Base-by-base conservation (phyloP, 164 flowering plant species). In the Nymphaea colorata region DNA sequence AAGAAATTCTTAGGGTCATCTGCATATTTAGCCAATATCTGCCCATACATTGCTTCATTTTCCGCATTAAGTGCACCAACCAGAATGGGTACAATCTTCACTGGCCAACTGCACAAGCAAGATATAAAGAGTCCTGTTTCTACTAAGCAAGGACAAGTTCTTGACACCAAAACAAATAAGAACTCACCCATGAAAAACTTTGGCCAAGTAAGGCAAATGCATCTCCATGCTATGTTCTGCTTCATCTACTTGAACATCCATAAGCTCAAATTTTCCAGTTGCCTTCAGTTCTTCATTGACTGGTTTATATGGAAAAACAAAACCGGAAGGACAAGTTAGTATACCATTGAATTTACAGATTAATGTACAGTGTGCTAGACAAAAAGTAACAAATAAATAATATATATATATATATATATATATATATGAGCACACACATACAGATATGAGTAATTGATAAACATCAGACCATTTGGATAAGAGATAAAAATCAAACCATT, bases 171-270 rank as follows among this genome's bases (percentile, higher is more conserved):
- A 17, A 61, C 36, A 61, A 61, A 10, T 17, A 68, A 42, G 65
- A 47, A 43, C 61, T 72, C 82, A 92, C 99, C 99, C 99, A 44
- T 92, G 82, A 80, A 92, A 90, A 57, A 95, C 82, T 85, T 87
- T 90, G 64, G 91, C 98, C 76, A 95, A 90, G 76, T 91, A 95
- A 44, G 99, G 99, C 75, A 95, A 80, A 76, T 95, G 99, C 99
- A 95, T 95, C 78, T 95, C 99, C 98, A 95, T 95, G 86, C 99
- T 95, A 71, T 95, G 99, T 77, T 95, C 99, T 62, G 96, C 97
- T 81, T 95, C 99, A 73, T 95, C 99, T 51, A 95, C 92, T 17
- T 72, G 86, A 68, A 89, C 79, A 81, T 87, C 92, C 99, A 95
- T 95, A 66, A 76, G 6, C 75, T 92, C 98, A 80, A 95, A 95